Percentiles rank a stretch among this genome's conserved stretches.
Evolutionary conservation across 139 green algal genomes (phyloP).

Genomic region (Chlamydomonas sp.): DNA sequence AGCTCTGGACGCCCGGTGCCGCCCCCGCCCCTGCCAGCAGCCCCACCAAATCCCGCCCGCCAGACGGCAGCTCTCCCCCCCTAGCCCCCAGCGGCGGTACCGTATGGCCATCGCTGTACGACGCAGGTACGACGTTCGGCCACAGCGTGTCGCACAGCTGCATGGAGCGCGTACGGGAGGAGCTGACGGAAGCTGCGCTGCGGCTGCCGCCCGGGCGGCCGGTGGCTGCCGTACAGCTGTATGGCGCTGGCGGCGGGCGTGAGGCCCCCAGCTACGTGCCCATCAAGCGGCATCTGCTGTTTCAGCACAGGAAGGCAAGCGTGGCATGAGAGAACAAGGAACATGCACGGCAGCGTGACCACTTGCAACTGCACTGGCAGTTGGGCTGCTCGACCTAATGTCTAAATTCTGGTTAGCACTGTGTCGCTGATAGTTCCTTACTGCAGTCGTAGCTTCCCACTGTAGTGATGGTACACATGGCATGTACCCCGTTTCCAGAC

Average conservation of each 20-base stretch:
- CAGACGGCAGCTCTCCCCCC: no score
- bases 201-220: conserved; percentile 4
- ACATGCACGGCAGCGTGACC: no score
- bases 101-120: not conserved
- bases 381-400: no score
- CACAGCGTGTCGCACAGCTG: not conserved
- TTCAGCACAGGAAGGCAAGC: conserved; percentile 42
- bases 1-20: not conserved
- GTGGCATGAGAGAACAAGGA: not conserved
- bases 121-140: not conserved
- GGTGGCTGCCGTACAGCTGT: conserved; percentile 44
- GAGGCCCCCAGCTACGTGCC: conserved; percentile 37
- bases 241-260: conserved; percentile 29
- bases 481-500: no score
- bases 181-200: conserved; percentile 24
- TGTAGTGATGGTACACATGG: no score
- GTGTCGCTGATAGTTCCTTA: no score
- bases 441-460: no score
- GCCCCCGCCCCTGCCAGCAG: not conserved
- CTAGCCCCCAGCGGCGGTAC: no score
- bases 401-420: no score
- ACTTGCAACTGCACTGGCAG: no score
- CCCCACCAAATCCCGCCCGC: not conserved
- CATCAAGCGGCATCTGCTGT: conserved; percentile 42
- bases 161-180: conserved; percentile 2